Evolutionary conservation across 495 filamentous ascomycete species (phyloP), one percentile per base, ranked within the genome.

Genomic region (Hyaloscypha variabilis): DNA sequence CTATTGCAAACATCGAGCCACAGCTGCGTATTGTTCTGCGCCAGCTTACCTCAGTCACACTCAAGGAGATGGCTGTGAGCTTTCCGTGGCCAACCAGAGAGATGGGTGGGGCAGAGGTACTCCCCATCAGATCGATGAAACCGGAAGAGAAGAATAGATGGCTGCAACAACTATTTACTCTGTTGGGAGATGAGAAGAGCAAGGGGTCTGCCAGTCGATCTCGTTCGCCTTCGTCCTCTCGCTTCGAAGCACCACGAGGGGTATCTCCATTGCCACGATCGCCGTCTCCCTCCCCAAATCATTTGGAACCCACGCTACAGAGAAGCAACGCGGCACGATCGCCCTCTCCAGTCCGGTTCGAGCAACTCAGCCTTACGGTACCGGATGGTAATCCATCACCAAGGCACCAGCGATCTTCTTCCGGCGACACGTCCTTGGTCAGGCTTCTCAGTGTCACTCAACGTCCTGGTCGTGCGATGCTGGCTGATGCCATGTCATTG

Each of bases 51-150:
- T 59, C 57, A 21, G 10, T 59, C 6, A 59, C 57, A 23, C 57
- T 59, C 0, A 59, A 46, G 34, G 57, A 59, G 57, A 59, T 59
- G 57, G 57, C 57, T 46, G 57, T 59, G 31, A 59, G 57, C 23
- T 59, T 59, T 6, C 57, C 57, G 26, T 59, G 57, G 57, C 57
- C 57, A 14, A 59, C 57, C 8, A 59, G 57, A 24, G 30, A 59
- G 34, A 59, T 59, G 57, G 57, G 57, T 23, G 57, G 57, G 24
- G 57, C 57, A 59, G 57, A 59, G 57, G 57, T 59, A 11, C 57
- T 59, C 17, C 57, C 57, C 23, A 59, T 59, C 14, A 30, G 57
- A 25, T 59, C 57, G 24, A 59, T 59, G 57, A n/a, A 59, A 46
- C 57, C 57, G 21, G 57, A 59, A 39, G 57, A 59, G 19, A 59